Percentiles rank a stretch among this genome's conserved stretches.
These are phyloP conservation scores for Hygrocybe punicea DNA, from an alignment of 768 basidiomycete species.

Conservation along the genomic window DNA sequence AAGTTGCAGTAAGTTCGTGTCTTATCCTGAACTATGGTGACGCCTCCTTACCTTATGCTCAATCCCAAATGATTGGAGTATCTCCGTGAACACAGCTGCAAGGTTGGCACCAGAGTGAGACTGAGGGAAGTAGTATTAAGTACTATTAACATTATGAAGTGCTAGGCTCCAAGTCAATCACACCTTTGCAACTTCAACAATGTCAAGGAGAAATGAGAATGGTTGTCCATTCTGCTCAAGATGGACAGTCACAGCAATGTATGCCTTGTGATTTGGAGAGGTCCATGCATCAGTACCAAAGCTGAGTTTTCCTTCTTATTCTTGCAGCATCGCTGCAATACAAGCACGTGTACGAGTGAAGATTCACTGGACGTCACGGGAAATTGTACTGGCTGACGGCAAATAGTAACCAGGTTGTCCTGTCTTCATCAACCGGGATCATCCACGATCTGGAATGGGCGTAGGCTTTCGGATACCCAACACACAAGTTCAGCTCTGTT, in stretches of 20 bases:
- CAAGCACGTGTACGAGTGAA: constrained; percentile 19
- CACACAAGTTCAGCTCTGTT: constrained; percentile 29
- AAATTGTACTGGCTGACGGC: constrained; percentile 33
- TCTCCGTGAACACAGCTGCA: too few species aligned
- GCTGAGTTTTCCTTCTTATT: constrained; percentile 26
- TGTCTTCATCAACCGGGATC: constrained; percentile 37
- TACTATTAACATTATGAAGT: too few species aligned
- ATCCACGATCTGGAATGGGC: constrained; percentile 32
- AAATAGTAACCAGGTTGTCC: constrained; percentile 35
- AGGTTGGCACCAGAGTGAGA: too few species aligned
- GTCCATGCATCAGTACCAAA: constrained; percentile 22
- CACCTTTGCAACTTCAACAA: constrained; percentile 18
- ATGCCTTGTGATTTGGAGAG: constrained; percentile 11
- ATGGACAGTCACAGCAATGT: constrained; percentile 25
- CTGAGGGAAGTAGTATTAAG: too few species aligned
- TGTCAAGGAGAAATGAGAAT: constrained; percentile 30
- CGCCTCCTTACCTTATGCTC: constrained; percentile 3
- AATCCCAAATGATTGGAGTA: too few species aligned
- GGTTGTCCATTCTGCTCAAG: constrained; percentile 28
- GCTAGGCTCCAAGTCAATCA: constrained; percentile 14
- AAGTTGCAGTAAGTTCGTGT: constrained; percentile 1
- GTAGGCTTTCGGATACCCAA: constrained; percentile 34
- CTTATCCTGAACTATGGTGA: constrained; percentile 21
- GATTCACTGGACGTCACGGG: constrained; percentile 28
- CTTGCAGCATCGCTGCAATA: constrained; percentile 30